Evolutionary conservation across 441 rosid species (phyloP).

Genomic region (Brassica hybrid): DNA sequence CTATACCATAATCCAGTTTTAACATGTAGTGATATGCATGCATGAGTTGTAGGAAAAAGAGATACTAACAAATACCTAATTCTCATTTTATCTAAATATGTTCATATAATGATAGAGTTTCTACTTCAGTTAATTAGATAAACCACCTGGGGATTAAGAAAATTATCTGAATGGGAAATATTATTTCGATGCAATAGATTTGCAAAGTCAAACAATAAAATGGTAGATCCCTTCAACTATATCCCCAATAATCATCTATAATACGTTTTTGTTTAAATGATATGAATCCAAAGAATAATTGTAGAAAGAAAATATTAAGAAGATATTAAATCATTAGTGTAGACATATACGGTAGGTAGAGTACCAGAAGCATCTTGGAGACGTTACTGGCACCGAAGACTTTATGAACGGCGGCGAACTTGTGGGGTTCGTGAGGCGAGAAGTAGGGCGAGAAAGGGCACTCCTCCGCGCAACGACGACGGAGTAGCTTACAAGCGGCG

Average conservation of each 20-base stretch:
- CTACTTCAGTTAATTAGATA: not conserved
- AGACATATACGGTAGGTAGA: not conserved
- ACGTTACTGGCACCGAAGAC: constrained; percentile 88
- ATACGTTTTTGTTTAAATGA: not conserved
- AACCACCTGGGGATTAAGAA: not conserved
- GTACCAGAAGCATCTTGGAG: constrained; percentile 78
- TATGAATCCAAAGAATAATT: not conserved
- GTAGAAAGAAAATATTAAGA: not conserved
- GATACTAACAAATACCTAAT: not conserved
- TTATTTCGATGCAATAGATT: not conserved
- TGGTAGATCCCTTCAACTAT: not conserved
- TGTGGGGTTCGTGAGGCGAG: constrained; percentile 88
- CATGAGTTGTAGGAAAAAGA: not conserved
- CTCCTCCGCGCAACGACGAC: constrained; percentile 80
- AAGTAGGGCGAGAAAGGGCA: constrained; percentile 85
- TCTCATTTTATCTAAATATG: not conserved
- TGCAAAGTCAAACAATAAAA: not conserved
- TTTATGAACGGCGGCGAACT: constrained; percentile 83
- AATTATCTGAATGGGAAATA: not conserved
- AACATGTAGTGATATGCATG: not conserved
- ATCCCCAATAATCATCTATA: not conserved
- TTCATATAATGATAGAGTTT: not conserved
- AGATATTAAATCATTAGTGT: not conserved
- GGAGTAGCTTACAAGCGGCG: constrained; percentile 81
- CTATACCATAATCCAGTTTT: not conserved